phyloP scores from a whole-genome alignment of 352 stramenopile species.

The Phytophthora brassicae region DNA sequence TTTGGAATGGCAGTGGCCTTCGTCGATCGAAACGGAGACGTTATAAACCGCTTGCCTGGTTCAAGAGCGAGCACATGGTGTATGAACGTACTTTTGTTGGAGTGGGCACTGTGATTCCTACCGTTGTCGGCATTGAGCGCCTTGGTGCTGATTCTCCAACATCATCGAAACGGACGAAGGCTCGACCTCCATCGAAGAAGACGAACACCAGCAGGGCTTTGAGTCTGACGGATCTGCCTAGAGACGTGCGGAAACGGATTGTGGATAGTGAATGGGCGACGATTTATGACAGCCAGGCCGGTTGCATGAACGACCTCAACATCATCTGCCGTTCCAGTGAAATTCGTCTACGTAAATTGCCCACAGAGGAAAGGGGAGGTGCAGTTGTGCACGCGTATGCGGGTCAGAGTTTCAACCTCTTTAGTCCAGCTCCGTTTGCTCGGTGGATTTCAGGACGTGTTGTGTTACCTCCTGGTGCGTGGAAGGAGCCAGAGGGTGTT shows the following conservation, averaged over 20 bases:
- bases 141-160: constrained; percentile 57
- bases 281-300: constrained; percentile 60
- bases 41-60: constrained; percentile 87
- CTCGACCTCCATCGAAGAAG: constrained; percentile 36
- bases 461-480: constrained; percentile 89
- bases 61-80: constrained; percentile 87
- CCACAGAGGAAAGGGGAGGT: constrained; percentile 49
- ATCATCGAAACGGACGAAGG: constrained; percentile 43
- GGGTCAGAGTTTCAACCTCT: constrained; percentile 89
- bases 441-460: constrained; percentile 92
- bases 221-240: constrained; percentile 46
- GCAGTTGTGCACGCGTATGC: constrained; percentile 57
- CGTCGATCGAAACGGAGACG: constrained; percentile 76
- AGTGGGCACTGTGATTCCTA: constrained; percentile 82
- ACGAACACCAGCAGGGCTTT: constrained; percentile 44
- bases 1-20: constrained; percentile 45
- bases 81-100: constrained; percentile 82
- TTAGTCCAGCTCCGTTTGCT: constrained; percentile 62
- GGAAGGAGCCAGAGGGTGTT: constrained; percentile 95
- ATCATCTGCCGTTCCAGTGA: constrained; percentile 75
- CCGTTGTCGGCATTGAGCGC: constrained; percentile 70
- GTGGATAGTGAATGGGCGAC: constrained; percentile 74
- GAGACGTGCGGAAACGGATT: constrained; percentile 54
- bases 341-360: constrained; percentile 76
- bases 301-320: constrained; percentile 74